These are phyloP conservation scores for Ustilaginoidea virens DNA, from an alignment of 2,329 filamentous ascomycete species.

Conservation along the genomic window DNA sequence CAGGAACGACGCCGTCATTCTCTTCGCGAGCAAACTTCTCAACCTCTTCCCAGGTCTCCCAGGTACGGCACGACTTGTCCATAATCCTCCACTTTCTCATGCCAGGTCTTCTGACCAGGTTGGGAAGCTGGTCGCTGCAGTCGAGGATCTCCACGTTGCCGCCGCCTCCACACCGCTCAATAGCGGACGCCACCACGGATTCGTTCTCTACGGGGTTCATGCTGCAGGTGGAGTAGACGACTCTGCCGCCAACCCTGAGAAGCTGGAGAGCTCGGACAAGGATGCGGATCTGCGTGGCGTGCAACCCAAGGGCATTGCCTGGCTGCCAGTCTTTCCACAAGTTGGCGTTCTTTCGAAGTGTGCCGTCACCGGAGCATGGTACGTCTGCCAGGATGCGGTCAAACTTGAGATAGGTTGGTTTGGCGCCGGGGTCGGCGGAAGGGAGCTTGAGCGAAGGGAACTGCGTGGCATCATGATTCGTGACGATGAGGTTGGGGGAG, in stretches of 20 bases:
- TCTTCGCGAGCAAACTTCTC: conserved; percentile 50
- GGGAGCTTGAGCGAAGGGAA: conserved; percentile 87
- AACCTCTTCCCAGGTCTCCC: conserved; percentile 72
- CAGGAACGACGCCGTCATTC: conserved; percentile 37
- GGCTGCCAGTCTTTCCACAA: conserved; percentile 94
- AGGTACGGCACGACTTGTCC: conserved; percentile 68
- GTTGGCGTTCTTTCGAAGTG: conserved; percentile 79
- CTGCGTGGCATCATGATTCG: conserved; percentile 92
- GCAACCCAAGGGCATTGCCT: conserved; percentile 71
- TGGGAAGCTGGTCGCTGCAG: conserved; percentile 61
- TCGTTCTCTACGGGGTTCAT: conserved; percentile 99
- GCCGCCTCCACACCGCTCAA: conserved; percentile 75
- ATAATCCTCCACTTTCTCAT: conserved; percentile 79
- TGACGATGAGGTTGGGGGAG: conserved; percentile 91
- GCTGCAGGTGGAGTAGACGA: conserved; percentile 97
- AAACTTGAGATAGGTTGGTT: conserved; percentile 75
- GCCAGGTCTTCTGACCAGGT: conserved; percentile 61
- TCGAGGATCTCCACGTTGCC: conserved; percentile 74
- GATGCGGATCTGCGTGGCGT: conserved; percentile 77
- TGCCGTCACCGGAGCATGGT: conserved; percentile 92
- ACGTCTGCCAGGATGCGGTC: conserved; percentile 94
- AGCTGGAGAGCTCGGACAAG: conserved; percentile 85
- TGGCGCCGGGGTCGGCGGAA: conserved; percentile 33
- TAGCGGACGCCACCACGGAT: conserved; percentile 74
- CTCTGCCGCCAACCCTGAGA: conserved; percentile 84